Evolutionary conservation across 805 yeast genomes (phyloP).

Genomic region (Maudiozyma barnettii): DNA sequence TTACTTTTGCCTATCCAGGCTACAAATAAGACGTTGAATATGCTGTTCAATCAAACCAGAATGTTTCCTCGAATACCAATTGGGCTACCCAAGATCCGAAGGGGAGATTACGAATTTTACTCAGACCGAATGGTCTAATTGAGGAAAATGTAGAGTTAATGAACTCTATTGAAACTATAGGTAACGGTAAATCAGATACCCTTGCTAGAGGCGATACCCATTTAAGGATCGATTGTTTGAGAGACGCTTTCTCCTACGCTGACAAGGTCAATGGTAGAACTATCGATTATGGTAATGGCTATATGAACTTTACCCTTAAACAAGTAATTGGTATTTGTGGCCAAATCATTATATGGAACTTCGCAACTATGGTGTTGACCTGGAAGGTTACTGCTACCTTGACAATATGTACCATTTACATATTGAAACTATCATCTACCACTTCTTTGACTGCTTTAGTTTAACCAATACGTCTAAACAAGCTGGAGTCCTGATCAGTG

Average conservation of each 20-base stretch:
- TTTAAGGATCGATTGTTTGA: slow-evolving; percentile 50
- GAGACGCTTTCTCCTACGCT: slow-evolving; percentile 66
- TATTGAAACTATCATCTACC: slow-evolving; percentile 67
- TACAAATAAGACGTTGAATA: slow-evolving; percentile 53
- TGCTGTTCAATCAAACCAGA: slow-evolving; percentile 59
- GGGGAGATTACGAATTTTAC: slow-evolving; percentile 41
- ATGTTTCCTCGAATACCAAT: slow-evolving; percentile 42
- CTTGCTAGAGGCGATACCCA: slow-evolving; percentile 60
- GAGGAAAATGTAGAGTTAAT: slow-evolving; percentile 55
- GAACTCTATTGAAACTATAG: slow-evolving; percentile 61
- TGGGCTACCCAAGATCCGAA: slow-evolving; percentile 58
- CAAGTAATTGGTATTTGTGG: slow-evolving; percentile 80
- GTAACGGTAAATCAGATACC: slow-evolving; percentile 66
- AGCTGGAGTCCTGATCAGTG: slow-evolving; percentile 70
- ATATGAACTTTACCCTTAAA: slow-evolving; percentile 55
- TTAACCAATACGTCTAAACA: slow-evolving; percentile 52
- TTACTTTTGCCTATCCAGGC: slow-evolving; percentile 50
- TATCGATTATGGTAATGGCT: slow-evolving; percentile 52
- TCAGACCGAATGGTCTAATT: slow-evolving; percentile 57
- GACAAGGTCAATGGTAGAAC: slow-evolving; percentile 59
- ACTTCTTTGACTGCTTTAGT: slow-evolving; percentile 66
- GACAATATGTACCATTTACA: slow-evolving; percentile 66
- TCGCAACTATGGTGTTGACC: slow-evolving; percentile 64
- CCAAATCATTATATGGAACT: slow-evolving; percentile 38
- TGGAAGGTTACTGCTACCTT: slow-evolving; percentile 77